Percentiles rank a stretch among this genome's conserved stretches.
These are phyloP conservation scores for Rhizopogon vesiculosus DNA, from an alignment of 768 basidiomycete species.

Conservation along the genomic window DNA sequence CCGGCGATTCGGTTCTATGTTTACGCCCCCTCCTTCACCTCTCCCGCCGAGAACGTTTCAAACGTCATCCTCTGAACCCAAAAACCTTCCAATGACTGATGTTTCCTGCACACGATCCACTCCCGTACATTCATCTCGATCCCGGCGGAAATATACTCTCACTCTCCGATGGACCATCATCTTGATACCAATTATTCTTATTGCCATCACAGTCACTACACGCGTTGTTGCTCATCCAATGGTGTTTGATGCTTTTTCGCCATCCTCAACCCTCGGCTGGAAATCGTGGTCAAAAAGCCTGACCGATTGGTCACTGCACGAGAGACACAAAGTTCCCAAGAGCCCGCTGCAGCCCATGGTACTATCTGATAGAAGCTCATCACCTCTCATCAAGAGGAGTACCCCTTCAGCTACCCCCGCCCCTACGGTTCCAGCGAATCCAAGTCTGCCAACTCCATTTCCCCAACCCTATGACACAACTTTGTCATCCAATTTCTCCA, in stretches of 20 bases:
- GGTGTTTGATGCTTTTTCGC: slow-evolving; percentile 37
- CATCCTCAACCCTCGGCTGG: slow-evolving; percentile 23
- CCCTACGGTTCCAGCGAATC: slow-evolving; percentile 26
- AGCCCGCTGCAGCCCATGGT: background rate
- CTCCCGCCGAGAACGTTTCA: slow-evolving; percentile 16
- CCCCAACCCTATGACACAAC: slow-evolving; percentile 69
- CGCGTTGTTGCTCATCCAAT: slow-evolving; percentile 47
- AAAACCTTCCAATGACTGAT: background rate
- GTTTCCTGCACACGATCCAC: slow-evolving; percentile 3
- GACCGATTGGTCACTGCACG: slow-evolving; percentile 37
- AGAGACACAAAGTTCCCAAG: slow-evolving; percentile 29
- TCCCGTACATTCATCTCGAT: background rate
- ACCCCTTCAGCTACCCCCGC: slow-evolving; percentile 16
- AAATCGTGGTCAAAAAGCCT: slow-evolving; percentile 23
- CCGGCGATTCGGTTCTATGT: slow-evolving; percentile 21
- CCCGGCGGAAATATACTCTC: slow-evolving; percentile 36
- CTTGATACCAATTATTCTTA: slow-evolving; percentile 50
- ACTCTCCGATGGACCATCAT: slow-evolving; percentile 45
- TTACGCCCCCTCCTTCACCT: slow-evolving; percentile 41
- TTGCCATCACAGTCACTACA: slow-evolving; percentile 49
- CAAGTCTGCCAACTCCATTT: slow-evolving; percentile 67
- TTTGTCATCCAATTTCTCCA: slow-evolving; percentile 63
- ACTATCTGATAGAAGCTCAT: slow-evolving; percentile 10
- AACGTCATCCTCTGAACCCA: background rate
- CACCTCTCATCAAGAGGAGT: background rate